Conservation (phyloP, 2,329 filamentous ascomycete genomes). For the Periconia sp. region DNA sequence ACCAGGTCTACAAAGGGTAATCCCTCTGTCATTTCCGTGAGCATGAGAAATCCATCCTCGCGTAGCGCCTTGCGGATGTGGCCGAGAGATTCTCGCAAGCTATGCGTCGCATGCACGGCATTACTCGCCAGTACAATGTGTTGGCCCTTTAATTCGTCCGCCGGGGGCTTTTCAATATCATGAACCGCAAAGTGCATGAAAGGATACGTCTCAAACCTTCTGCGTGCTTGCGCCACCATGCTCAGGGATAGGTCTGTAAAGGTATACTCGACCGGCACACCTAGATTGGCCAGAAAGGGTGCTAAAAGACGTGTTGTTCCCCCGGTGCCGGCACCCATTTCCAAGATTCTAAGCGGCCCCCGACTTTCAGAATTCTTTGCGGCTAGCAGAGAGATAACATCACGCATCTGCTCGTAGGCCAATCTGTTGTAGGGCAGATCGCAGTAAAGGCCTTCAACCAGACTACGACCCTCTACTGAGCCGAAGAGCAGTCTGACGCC, state of each 20-base stretch:
- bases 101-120: conserved; percentile 20
- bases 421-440: background rate
- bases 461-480: background rate
- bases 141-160: conserved; percentile 8
- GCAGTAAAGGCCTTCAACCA: background rate
- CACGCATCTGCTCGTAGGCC: background rate
- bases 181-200: conserved; percentile 33
- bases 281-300: too few relatives aligned
- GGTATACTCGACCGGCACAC: too few relatives aligned
- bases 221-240: background rate
- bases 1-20: conserved; percentile 19
- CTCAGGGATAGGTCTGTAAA: background rate
- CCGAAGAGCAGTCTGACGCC: background rate
- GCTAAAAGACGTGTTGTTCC: too few relatives aligned
- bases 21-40: conserved; percentile 16
- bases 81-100: conserved; percentile 1
- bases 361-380: too few relatives aligned
- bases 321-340: background rate
- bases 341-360: background rate
- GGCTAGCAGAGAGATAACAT: too few relatives aligned
- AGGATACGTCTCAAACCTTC: conserved; percentile 30
- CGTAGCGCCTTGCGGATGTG: conserved; percentile 13
- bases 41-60: conserved; percentile 11
- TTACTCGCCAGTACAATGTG: conserved; percentile 13
- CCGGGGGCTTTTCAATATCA: conserved; percentile 34